These are phyloP conservation scores for Phialophora tarda DNA, from an alignment of 2,329 filamentous ascomycete genomes.

Conservation along the genomic window DNA sequence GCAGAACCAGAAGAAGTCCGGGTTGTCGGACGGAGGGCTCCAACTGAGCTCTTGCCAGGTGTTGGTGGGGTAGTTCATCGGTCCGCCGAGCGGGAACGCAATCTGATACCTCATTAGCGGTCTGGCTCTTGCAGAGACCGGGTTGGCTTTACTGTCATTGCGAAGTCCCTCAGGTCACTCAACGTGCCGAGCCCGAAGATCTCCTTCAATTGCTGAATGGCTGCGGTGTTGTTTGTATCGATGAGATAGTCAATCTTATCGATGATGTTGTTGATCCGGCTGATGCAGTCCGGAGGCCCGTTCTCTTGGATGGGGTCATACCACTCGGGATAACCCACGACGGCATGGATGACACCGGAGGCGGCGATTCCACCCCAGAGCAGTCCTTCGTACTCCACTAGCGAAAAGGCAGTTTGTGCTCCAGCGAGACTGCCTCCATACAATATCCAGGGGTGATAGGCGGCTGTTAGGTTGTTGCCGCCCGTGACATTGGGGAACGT, in stretches of 20 bases:
- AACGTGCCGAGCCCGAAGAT: slow-evolving; percentile 56
- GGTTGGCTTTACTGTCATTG: slow-evolving; percentile 32
- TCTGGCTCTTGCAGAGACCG: slow-evolving; percentile 14
- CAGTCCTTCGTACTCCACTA: slow-evolving; percentile 46
- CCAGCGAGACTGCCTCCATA: slow-evolving; percentile 55
- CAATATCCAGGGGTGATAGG: slow-evolving; percentile 53
- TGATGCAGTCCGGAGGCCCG: slow-evolving; percentile 57
- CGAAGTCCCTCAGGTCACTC: slow-evolving; percentile 45
- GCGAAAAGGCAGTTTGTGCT: slow-evolving; percentile 51
- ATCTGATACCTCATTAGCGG: slow-evolving; percentile 42
- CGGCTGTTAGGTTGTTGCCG: slow-evolving; percentile 47
- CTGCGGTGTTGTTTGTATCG: slow-evolving; percentile 49
- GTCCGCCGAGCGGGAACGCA: slow-evolving; percentile 54
- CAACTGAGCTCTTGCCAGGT: slow-evolving; percentile 64
- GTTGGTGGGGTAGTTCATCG: slow-evolving; percentile 56
- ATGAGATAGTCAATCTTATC: slow-evolving; percentile 58
- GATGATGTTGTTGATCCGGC: slow-evolving; percentile 56
- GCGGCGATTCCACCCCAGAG: slow-evolving; percentile 57
- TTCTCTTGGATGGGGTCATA: slow-evolving; percentile 58
- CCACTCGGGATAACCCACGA: slow-evolving; percentile 57
- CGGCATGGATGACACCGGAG: slow-evolving; percentile 52
- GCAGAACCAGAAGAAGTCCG: slow-evolving; percentile 61
- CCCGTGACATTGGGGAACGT: slow-evolving; percentile 40
- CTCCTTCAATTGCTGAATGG: slow-evolving; percentile 54
- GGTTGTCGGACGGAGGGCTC: slow-evolving; percentile 48